These are phyloP conservation scores for Pseudocercospora fuligena DNA, from an alignment of 2,329 filamentous ascomycete species.

Conservation along the genomic window DNA sequence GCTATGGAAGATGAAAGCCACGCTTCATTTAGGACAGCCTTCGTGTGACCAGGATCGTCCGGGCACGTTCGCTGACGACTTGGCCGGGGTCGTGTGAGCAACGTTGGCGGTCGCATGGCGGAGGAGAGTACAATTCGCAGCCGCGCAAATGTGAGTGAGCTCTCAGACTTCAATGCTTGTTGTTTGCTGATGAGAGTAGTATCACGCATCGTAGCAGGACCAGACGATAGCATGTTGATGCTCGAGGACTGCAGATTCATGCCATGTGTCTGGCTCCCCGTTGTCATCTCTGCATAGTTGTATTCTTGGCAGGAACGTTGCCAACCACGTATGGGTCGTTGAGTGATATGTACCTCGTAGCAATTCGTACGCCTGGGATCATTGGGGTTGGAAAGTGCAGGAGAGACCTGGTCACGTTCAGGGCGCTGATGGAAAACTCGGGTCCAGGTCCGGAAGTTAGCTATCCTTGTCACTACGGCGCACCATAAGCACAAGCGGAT, in stretches of 20 bases:
- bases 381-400: background rate
- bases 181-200: background rate
- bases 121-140: background rate
- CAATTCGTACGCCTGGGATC: background rate
- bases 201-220: background rate
- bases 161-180: background rate
- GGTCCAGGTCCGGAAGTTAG: background rate
- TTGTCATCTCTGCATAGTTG: background rate
- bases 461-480: background rate
- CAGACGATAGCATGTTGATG: no score
- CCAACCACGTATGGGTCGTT: background rate
- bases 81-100: background rate
- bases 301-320: background rate
- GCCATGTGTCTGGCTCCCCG: background rate
- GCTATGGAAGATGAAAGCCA: background rate
- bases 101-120: background rate
- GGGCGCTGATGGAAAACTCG: background rate
- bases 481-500: background rate
- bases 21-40: slow-evolving; percentile 4
- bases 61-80: background rate
- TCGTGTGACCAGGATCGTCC: background rate
- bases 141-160: no score
- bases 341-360: background rate
- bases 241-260: no score
- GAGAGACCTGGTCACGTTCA: background rate